Evolutionary conservation across 169 alveolate genomes (phyloP), one percentile per base, ranked within the genome.

Genomic region (Eimeria necatrix): DNA sequence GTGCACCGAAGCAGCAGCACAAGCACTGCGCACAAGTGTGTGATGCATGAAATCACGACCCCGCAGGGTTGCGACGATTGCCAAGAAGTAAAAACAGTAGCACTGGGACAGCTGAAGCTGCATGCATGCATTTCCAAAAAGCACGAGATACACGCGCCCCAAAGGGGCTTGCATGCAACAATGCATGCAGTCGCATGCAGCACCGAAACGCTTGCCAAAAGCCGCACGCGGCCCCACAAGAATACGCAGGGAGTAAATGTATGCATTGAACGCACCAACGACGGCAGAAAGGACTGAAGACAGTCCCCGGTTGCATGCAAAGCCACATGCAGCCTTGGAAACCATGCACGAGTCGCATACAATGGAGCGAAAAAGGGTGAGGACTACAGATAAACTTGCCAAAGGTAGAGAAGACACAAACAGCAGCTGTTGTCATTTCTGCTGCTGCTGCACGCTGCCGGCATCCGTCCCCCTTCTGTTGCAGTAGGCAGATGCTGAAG

Each of bases 381-480:
- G 24, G 7, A 10, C 41, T 32, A 32, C 41, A 14, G 74, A 20
- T 32, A 64, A 64, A 32, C 10, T 20, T 16, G 20, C 20, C 20
- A 2, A 4, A 4, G 14, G 70, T 4, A 59, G 14, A 59, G 14
- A 20, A 59, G 20, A 59, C 70, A 59, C 70, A 14, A 59, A 59
- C 70, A 20, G 70, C 70, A 16, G 70, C 70, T 59, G 70, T 20
- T 59, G 70, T 20, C 70, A 20, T 20, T 59, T 2, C 70, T 59
- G 70, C 70, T 59, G 70, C 70, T 4, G 70, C 70, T 59, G 70
- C 70, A 32, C 20, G 70, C 70, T 59, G 70, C 70, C 20, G 70
- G 14, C 20, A 20, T 20, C 20, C 24, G 24, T 59, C 24, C 70
- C 20, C 20, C 70, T 59, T 20, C 70, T 59, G 70, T 59, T 20